Base-by-base conservation (phyloP, 2,329 filamentous ascomycete genomes). In the Raffaelea ambrosiae region DNA sequence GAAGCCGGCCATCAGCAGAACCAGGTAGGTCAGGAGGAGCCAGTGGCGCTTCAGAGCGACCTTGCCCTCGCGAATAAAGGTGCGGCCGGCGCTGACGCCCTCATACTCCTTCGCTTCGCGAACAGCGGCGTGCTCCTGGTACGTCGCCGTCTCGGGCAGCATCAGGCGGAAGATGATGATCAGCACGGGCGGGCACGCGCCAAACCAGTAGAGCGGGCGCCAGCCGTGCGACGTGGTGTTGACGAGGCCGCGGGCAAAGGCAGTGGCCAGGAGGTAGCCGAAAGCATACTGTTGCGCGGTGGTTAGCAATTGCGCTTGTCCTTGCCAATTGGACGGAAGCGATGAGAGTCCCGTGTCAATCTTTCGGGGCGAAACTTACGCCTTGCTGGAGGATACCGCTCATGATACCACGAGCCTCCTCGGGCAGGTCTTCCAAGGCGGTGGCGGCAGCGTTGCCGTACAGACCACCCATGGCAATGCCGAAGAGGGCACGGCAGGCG, bases 1-100 rank as follows among this genome's bases (percentile, higher is more conserved):
- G 72, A 95, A 91, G 5, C 88, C 88, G 3, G 87, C 84, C 87
- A 94, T 93, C 41, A 95, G 72, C 23, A 94, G 71, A 9, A 94
- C 86, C 48, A 94, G 71, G 66, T 95, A 95, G 23, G 81, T 70
- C 46, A 95, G 71, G 3, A 94, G 65, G 19, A 88, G 55, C 88
- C 88, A 95, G 65, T 95, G 86, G 16, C 79, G 77, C 65, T 80
- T 83, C 31, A 94, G 59, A 0, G 87, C 88, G 1, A 91, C 79
- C 57, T 66, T 19, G 66, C 58, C 21, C 58, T 90, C 86, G 4
- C 84, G 84, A 67, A 90, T 86, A 50, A 70, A 67, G 21, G 83
- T 72, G 19, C 84, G 79, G 44, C 87, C 60, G 29, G 87, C 58
- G 19, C 85, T 85, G n/a, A 87, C 76, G 7, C 63, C 76, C 51